These are phyloP conservation scores for Neonectria neomacrospora DNA, from an alignment of 2,329 filamentous ascomycete species.

Conservation along the genomic window DNA sequence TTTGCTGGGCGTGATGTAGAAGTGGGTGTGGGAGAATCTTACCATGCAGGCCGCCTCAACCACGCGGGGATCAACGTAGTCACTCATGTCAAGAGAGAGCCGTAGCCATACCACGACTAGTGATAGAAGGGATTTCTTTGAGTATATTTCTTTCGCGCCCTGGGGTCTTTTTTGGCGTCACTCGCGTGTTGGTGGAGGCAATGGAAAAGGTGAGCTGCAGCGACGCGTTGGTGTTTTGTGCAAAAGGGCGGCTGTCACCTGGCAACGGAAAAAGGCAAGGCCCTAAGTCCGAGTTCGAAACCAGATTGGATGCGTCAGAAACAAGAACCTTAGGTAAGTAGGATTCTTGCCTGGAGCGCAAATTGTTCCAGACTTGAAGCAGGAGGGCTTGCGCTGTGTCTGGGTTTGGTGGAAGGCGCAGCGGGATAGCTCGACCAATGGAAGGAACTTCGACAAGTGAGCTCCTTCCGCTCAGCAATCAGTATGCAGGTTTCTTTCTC, in stretches of 20 bases:
- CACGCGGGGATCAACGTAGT: slow-evolving; percentile 15
- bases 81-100: slow-evolving; percentile 22
- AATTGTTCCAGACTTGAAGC: too few species aligned
- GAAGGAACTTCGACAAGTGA: neutral
- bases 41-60: slow-evolving; percentile 34
- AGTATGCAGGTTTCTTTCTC: neutral
- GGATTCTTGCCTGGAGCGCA: too few species aligned
- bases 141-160: too few species aligned
- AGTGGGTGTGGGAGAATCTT: slow-evolving; percentile 17
- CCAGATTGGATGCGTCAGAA: neutral
- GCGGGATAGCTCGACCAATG: neutral
- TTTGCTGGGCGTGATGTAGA: neutral
- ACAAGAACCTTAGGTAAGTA: too few species aligned
- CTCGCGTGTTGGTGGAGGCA: slow-evolving; percentile 11
- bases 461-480: neutral
- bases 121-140: neutral
- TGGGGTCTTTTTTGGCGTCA: neutral
- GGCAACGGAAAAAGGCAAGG: neutral
- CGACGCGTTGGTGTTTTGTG: slow-evolving; percentile 3
- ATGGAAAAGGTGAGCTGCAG: neutral
- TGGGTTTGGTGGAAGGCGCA: neutral
- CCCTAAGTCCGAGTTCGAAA: neutral
- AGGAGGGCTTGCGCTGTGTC: too few species aligned
- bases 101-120: neutral
- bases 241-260: slow-evolving; percentile 3